These are phyloP conservation scores for Hypericum perforatum DNA, from an alignment of 345 rosid genomes.

Conservation along the genomic window DNA sequence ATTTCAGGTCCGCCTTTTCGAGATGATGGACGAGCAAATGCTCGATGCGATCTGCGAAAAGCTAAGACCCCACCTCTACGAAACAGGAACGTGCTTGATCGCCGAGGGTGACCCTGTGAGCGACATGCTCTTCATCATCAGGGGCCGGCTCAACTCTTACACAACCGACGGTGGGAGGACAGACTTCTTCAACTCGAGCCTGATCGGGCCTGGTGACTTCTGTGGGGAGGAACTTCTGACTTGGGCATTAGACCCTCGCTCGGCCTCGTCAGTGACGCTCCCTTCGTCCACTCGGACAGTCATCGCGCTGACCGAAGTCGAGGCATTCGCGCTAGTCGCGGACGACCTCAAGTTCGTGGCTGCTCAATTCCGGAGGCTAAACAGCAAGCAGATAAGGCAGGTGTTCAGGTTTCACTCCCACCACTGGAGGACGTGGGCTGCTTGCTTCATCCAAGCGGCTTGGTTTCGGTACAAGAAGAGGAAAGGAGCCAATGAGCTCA, in stretches of 20 bases:
- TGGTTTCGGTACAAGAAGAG: conserved; percentile 50
- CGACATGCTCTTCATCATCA: conserved; percentile 49
- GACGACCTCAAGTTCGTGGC: conserved; percentile 60
- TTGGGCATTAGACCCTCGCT: conserved; percentile 55
- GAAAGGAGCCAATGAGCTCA: conserved; percentile 29
- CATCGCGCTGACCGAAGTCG: conserved; percentile 43
- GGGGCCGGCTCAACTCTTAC: conserved; percentile 51
- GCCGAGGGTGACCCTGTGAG: conserved; percentile 59
- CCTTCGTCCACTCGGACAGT: conserved; percentile 62
- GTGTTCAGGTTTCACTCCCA: conserved; percentile 53
- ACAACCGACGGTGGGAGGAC: conserved; percentile 61
- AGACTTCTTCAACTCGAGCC: conserved; percentile 50
- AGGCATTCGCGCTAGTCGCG: conserved; percentile 54
- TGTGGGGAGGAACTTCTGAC: conserved; percentile 67
- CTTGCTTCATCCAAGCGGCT: conserved; percentile 53
- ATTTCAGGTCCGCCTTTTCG: conserved; percentile 50
- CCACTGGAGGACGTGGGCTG: conserved; percentile 67
- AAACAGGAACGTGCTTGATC: conserved; percentile 49
- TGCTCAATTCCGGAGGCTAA: conserved; percentile 49
- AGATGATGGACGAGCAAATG: conserved; percentile 57
- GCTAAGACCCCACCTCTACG: conserved; percentile 41
- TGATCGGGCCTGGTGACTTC: conserved; percentile 48
- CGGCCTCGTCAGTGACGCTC: conserved; percentile 34
- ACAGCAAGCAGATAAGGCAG: conserved; percentile 57
- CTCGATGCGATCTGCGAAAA: conserved; percentile 66